Evolutionary conservation across 2,329 filamentous ascomycete species (phyloP), one percentile per base, ranked within the genome.

Genomic region (Parastagonospora nodorum): DNA sequence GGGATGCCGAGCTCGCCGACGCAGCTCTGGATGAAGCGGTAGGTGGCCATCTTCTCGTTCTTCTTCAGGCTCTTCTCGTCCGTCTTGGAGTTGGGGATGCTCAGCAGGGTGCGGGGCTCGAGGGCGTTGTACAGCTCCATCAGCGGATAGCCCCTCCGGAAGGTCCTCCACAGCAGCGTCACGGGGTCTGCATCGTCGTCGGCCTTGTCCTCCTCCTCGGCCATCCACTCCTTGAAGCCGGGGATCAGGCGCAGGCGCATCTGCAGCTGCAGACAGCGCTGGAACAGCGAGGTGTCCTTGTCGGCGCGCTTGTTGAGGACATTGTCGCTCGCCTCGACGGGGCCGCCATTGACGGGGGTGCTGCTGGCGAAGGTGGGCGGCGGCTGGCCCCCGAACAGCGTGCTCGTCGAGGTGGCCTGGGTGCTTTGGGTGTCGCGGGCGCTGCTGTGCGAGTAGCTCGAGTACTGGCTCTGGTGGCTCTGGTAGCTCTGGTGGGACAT

Each of bases 231-330:
- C 56, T 91, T 86, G 70, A 97, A 97, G 51, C 85, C 88, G 4
- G 92, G 92, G 8, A 97, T 92, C 60, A 88, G 88, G 48, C 86
- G 82, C 54, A 99, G 80, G 57, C 94, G 86, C 76, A 88, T 86
- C 71, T 90, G 90, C 54, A 97, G 80, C 46, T 88, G 86, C 61
- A 96, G 83, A 73, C 94, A 97, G 74, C 96, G 96, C 75, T 97
- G 93, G 75, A 96, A 99, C 19, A 99, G 84, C 9, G 92, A 97
- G 52, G 88, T 84, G 48, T 90, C 90, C 60, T 94, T 92, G 73
- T 96, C 92, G 72, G 92, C 94, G 72, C 90, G 89, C 75, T 93
- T 90, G 77, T 99, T 99, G 81, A 99, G 96, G 73, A 99, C 96
- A 75, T 96, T 97, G 73, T 89, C 84, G 52, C 89, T 91, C 53